Conservation (phyloP, 2,329 filamentous ascomycete genomes). For the Thielaviopsis punctulata region DNA sequence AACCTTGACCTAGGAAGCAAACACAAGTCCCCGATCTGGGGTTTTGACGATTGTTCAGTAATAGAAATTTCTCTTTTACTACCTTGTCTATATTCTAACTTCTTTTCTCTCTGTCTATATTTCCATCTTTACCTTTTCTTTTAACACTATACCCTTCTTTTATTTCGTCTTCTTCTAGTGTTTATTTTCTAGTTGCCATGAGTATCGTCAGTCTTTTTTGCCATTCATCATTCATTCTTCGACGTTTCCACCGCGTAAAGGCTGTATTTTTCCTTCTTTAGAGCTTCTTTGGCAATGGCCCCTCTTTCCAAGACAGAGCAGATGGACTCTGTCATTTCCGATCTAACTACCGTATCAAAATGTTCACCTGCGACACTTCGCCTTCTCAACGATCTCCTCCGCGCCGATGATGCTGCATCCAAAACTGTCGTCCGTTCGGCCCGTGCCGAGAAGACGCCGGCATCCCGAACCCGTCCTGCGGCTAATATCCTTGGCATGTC, state of each 20-base stretch:
- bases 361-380: slow-evolving; percentile 10
- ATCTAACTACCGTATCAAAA: slow-evolving; percentile 5
- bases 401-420: slow-evolving; percentile 5
- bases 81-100: neutral
- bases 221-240: neutral
- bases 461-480: slow-evolving; percentile 19
- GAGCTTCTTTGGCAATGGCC: neutral
- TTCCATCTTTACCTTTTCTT: neutral
- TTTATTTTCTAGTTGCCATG: neutral
- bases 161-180: neutral
- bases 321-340: slow-evolving; percentile 10
- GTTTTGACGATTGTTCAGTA: neutral
- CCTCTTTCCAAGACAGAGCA: slow-evolving; percentile 6
- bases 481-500: slow-evolving; percentile 23
- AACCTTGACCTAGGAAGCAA: neutral
- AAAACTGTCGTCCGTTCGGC: slow-evolving; percentile 10
- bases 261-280: neutral
- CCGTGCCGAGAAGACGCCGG: slow-evolving; percentile 17
- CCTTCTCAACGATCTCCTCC: slow-evolving; percentile 9
- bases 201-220: neutral
- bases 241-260: neutral
- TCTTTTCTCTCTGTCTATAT: neutral
- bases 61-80: neutral
- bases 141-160: neutral
- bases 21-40: neutral